Evolutionary conservation across 2,329 filamentous ascomycete genomes (phyloP).

Genomic region (Neospermospora avenae): DNA sequence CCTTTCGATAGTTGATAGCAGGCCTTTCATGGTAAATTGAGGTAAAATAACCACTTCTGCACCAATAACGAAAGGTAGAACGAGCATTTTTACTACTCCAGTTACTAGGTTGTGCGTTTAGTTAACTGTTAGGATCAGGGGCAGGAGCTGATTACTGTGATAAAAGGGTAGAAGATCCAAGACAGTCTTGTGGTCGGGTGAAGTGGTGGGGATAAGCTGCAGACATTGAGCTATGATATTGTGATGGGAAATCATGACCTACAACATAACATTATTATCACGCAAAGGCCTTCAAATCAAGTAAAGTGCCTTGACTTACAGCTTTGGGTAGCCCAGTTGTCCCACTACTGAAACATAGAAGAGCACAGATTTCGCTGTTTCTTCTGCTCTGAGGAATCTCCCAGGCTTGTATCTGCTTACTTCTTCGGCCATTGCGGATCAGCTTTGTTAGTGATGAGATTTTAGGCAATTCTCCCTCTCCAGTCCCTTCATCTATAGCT

Average conservation of each 20-base stretch:
- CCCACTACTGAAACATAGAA: conserved; percentile 47
- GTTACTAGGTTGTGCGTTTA: conserved; percentile 15
- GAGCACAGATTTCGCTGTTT: conserved; percentile 52
- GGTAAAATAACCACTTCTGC: conserved; percentile 63
- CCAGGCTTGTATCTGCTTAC: conserved; percentile 39
- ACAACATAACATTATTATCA: not conserved
- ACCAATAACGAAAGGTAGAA: conserved; percentile 58
- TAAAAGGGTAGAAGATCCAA: conserved; percentile 57
- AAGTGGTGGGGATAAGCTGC: conserved; percentile 46
- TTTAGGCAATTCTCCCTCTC: conserved; percentile 24
- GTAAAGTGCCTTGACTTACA: conserved; percentile 23
- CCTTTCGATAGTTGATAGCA: conserved; percentile 47
- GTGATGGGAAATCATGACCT: conserved; percentile 51
- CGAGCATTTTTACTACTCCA: conserved; percentile 57
- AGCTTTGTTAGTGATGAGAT: not conserved
- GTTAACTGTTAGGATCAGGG: not conserved
- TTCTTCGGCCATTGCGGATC: conserved; percentile 40
- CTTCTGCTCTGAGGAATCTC: conserved; percentile 48
- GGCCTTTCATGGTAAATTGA: conserved; percentile 54
- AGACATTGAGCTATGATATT: conserved; percentile 59
- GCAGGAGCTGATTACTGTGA: conserved; percentile 39
- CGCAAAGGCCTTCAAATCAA: not conserved
- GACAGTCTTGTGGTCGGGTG: conserved; percentile 46
- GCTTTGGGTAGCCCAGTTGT: conserved; percentile 50
- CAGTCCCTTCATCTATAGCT: conserved; percentile 48